Percentiles rank a stretch among this genome's conserved stretches.
Evolutionary conservation across 805 yeast species (phyloP).

Genomic region (Torulaspora quercuum): DNA sequence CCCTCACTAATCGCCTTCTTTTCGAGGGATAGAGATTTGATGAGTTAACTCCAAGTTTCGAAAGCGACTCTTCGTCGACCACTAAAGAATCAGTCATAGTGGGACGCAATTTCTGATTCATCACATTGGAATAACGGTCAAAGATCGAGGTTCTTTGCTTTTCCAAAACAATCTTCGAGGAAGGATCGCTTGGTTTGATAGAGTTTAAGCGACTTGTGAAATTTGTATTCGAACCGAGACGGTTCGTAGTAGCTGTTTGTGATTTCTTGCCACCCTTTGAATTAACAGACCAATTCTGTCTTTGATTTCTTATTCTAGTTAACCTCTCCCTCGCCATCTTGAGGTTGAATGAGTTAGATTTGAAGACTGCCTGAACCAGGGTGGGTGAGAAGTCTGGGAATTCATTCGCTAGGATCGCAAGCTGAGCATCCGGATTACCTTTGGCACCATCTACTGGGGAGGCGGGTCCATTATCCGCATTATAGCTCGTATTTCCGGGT

Average conservation of each 20-base stretch:
- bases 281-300: conserved; percentile 26
- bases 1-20: conserved; percentile 42
- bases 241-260: conserved; percentile 3
- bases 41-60: conserved; percentile 17
- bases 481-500: conserved; percentile 21
- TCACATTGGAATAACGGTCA: conserved; percentile 37
- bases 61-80: conserved; percentile 18
- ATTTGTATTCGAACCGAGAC: conserved; percentile 29
- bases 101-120: conserved; percentile 20
- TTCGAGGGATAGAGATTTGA: conserved; percentile 23
- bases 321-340: conserved; percentile 36
- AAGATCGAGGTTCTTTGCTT: conserved; percentile 38
- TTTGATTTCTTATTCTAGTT: conserved; percentile 29
- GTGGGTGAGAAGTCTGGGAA: conserved; percentile 37
- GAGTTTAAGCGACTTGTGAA: conserved; percentile 22
- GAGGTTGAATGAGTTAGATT: conserved; percentile 38
- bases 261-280: conserved; percentile 11
- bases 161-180: conserved; percentile 39
- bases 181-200: conserved; percentile 16
- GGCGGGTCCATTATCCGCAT: not conserved
- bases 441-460: conserved; percentile 4
- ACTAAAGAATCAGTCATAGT: conserved; percentile 12
- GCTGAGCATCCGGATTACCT: conserved; percentile 19
- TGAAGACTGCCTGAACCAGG: conserved; percentile 40
- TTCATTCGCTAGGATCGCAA: conserved; percentile 23